Base-by-base conservation (phyloP, 495 filamentous ascomycete species). In the Aspergillus wentii region DNA sequence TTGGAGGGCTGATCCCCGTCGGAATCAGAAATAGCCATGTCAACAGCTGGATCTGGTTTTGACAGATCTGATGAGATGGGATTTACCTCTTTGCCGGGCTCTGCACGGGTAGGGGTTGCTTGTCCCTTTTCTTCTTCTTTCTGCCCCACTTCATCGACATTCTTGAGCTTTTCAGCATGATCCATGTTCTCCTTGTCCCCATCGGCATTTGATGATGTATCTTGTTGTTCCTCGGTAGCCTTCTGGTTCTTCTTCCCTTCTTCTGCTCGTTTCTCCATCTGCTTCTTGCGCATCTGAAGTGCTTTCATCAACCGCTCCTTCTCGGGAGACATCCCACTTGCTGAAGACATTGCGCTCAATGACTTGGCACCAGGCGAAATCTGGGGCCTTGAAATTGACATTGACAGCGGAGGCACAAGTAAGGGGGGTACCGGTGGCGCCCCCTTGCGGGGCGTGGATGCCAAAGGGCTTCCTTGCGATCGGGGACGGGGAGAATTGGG, bases 261-360 rank as follows among this genome's bases (percentile, higher is more conserved):
- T 18, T 61, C 55, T n/a, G 58, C 54, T 26, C 56, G 52, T 38
- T 64, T 72, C 13, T 63, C 75, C 71, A 79, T 69, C 47, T 86
- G 80, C 52, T 84, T 88, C 60, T 88, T 89, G 26, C 92, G 75
- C 30, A 96, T 66, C 48, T 97, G 84, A 57, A 96, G 71, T 4
- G 92, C 91, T 66, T 91, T 95, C 87, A 94, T 86, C 41, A 98
- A 68, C 44, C 89, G 76, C 48, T 85, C 78, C 57, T 95, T 95
- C 56, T 97, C 92, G 0, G 87, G 85, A 1, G 88, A 91, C 52
- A 94, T 79, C 11, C 77, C 72, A 19, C 74, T 72, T 9, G 78
- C 74, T n/a, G n/a, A n/a, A 43, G 68, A 67, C 21, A 71, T 35
- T 18, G 67, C 71, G 33, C 61, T 71, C 36, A 69, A 44, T 13